These are phyloP conservation scores for Colletotrichum orbiculare DNA, from an alignment of 2,329 filamentous ascomycete species.

Conservation along the genomic window DNA sequence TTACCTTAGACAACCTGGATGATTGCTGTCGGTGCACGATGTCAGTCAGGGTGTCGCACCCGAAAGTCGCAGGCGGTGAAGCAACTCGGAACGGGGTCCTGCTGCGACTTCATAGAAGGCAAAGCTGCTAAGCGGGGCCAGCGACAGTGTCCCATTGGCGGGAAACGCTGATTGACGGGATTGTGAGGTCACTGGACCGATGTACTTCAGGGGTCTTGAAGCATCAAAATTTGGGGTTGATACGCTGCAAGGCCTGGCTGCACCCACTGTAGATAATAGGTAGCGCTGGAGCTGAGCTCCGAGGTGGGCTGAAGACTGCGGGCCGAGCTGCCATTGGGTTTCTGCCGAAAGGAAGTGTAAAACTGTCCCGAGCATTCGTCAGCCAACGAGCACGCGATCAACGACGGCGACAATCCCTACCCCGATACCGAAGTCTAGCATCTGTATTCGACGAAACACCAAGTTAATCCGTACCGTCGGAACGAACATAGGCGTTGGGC, in stretches of 20 bases:
- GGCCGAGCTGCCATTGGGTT: constrained; percentile 6
- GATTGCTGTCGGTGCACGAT: background rate
- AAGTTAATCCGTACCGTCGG: background rate
- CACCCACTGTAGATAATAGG: background rate
- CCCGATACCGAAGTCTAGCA: constrained; percentile 3
- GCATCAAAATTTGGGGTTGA: constrained; percentile 2
- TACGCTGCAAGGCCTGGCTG: background rate
- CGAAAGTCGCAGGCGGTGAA: constrained; percentile 32
- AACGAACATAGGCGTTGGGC: background rate
- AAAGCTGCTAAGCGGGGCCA: constrained; percentile 9
- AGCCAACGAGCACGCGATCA: constrained; percentile 14
- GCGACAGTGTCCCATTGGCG: constrained; percentile 19
- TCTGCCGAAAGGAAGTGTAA: background rate
- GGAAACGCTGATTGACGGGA: constrained; percentile 11
- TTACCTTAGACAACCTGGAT: constrained; percentile 6
- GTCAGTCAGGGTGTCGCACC: constrained; percentile 28
- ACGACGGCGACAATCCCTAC: constrained; percentile 3
- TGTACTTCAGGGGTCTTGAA: constrained; percentile 14
- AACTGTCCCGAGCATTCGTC: constrained; percentile 15
- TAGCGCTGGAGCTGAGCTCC: constrained; percentile 4
- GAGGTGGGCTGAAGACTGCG: constrained; percentile 15
- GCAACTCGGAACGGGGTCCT: constrained; percentile 28
- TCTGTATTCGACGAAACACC: background rate
- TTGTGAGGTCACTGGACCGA: constrained; percentile 19
- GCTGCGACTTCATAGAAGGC: background rate